These are phyloP conservation scores for Silybum marianum DNA, from an alignment of 129 eudicot genomes.

Conservation along the genomic window DNA sequence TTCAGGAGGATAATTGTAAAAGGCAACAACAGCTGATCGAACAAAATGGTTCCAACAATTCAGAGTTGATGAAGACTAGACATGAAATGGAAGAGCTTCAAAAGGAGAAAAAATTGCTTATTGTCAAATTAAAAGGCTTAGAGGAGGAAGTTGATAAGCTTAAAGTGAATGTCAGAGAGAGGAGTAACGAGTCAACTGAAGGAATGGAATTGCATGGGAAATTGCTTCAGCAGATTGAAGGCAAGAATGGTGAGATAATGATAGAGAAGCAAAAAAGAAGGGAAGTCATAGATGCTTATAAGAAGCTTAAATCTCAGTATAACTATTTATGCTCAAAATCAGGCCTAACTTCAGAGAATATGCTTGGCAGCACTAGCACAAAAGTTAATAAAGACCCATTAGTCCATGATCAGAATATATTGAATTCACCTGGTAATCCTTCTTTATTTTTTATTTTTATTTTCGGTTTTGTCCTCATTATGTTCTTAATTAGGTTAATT, in stretches of 20 bases:
- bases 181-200: constrained; percentile 53
- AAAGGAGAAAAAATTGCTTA: constrained; percentile 52
- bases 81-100: constrained; percentile 44
- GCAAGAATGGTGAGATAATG: constrained; percentile 53
- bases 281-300: constrained; percentile 58
- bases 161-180: constrained; percentile 44
- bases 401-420: constrained; percentile 38
- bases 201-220: constrained; percentile 67
- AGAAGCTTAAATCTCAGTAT: constrained; percentile 82
- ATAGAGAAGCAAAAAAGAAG: constrained; percentile 61
- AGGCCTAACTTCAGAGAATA: constrained; percentile 53
- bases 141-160: constrained; percentile 67
- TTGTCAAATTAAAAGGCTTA: constrained; percentile 50
- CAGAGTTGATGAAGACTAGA: constrained; percentile 43
- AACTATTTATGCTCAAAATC: constrained; percentile 55
- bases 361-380: constrained; percentile 37
- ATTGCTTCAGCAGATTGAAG: constrained; percentile 71
- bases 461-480: constrained; percentile 10
- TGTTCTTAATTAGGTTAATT: constrained; percentile 18
- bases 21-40: constrained; percentile 47
- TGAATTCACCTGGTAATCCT: constrained; percentile 50
- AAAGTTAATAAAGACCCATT: constrained; percentile 44
- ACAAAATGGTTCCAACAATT: constrained; percentile 38
- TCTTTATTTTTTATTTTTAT: background rate
- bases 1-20: constrained; percentile 36